Base-by-base conservation (phyloP, 495 filamentous ascomycete species). In the Hypoxylon crocopeplum region DNA sequence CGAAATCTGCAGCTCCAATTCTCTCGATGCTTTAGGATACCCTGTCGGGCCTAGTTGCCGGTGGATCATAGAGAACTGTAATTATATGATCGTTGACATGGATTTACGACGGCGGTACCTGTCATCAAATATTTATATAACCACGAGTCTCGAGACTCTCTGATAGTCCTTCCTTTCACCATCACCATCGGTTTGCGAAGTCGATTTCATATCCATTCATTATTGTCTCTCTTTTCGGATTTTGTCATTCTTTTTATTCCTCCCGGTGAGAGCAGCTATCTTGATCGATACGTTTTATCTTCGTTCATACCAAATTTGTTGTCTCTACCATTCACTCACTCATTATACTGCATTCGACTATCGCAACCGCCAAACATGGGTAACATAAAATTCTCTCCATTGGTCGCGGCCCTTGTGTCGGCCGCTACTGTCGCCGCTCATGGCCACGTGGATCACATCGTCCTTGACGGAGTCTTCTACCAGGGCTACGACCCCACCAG, bases 371-470 rank as follows among this genome's bases (percentile, higher is more conserved):
- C 17, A 38, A 69, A 59, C 11, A 69, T 67, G 66, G 41, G 45
- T 39, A 49, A 22, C 59, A 40, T 47, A 19, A 56, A 34, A 34
- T 29, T 56, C 25, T 48, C 50, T 17, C 48, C 59, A 22, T 34
- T 64, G 25, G 27, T 64, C 73, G 66, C 73, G 48, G 64, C 77
- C 51, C 74, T 85, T 46, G 73, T 74, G 33, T 73, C 80, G 57
- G 74, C 79, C 49, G 56, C 82, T 49, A 55, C 47, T 33, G 75
- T 85, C 42, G 71, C 79, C 48, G 84, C 81, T 36, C 87, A 89
- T 70, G 87, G 86, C 20, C 85, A 83, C 62, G 84, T 89, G 34
- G 63, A 75, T 17, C 76, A 84, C 67, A 77, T 87, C 58, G 75
- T 85, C 40, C 75, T 87, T 58, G 82, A 84, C 62, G 84, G 82